Evolutionary conservation across 2,329 filamentous ascomycete species (phyloP), one percentile per base, ranked within the genome.

Genomic region (Passalora sequoiae): DNA sequence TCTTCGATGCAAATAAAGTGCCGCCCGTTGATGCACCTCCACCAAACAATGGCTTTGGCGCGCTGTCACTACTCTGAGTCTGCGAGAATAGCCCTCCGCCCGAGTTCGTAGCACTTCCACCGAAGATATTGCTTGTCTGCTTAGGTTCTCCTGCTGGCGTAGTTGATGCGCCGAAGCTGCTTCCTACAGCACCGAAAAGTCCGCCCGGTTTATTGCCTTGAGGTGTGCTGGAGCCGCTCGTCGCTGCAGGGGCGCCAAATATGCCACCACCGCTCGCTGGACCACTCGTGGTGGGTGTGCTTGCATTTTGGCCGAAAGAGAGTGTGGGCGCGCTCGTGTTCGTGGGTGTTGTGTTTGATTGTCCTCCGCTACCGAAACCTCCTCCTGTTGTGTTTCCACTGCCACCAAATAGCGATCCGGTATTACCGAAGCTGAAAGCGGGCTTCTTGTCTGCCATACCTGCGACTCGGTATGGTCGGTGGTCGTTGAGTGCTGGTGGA

Each of bases 71-170:
- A 13, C 20, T 20, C n/a, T 22, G 33, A 17, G 28, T 28, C 36
- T 37, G 15, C 24, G 17, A 46, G 16, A 53, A 47, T 6, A 40
- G 13, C 6, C 27, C 10, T 31, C 38, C 38, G 19, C 21, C 19
- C 22, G 22, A 21, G 20, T 9, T 19, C 15, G 25, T 15, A 8
- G 19, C 25, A 15, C 30, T 13, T 12, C 22, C 10, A 15, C 43
- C 43, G 9, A 45, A 40, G 10, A 40, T 7, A 21, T 20, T 38
- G n/a, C 32, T 38, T 6, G 49, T 44, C 31, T 49, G 47, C 40
- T 55, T 55, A 3, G 52, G 52, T 31, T 55, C 52, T 20, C 52
- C 52, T 20, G 47, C 47, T 9, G 52, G 52, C 12, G 52, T 55
- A 6, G 52, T 55, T 10, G 47, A 50, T 29, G 50, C 45, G 25